These are phyloP conservation scores for Sporothrix mexicana DNA, from an alignment of 2,329 filamentous ascomycete genomes.

Conservation along the genomic window DNA sequence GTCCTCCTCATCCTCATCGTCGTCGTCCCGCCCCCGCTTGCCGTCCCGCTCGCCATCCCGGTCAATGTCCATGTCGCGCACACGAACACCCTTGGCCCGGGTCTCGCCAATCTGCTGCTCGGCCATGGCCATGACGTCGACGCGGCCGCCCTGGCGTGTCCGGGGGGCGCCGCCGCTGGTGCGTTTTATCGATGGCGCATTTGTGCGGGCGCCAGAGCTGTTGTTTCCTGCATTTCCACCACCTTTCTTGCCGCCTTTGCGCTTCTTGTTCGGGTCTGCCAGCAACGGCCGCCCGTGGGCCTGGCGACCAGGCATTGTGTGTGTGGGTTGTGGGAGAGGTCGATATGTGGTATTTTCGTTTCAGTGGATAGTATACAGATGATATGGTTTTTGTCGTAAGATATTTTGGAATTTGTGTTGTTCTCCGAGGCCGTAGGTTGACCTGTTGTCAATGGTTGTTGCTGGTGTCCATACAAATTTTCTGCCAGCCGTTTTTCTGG, in stretches of 20 bases:
- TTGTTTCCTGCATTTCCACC: not conserved
- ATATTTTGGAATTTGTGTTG: not conserved
- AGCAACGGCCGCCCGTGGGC: conserved; percentile 61
- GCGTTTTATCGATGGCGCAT: not conserved
- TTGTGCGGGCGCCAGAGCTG: not conserved
- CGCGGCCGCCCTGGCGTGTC: conserved; percentile 50
- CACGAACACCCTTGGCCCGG: conserved; percentile 44
- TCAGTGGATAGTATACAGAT: not conserved
- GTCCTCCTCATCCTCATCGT: conserved; percentile 58
- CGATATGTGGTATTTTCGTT: not conserved
- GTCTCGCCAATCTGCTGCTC: conserved; percentile 57
- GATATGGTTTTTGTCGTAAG: not conserved
- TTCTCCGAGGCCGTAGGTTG: not conserved
- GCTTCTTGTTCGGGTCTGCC: conserved; percentile 43
- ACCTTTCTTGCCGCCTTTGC: conserved; percentile 44
- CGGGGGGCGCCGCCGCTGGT: conserved; percentile 45
- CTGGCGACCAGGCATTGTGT: conserved; percentile 62
- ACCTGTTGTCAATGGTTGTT: not conserved
- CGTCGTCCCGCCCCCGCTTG: conserved; percentile 54
- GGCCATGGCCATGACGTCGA: conserved; percentile 65
- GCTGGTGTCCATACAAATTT: conserved; percentile 13
- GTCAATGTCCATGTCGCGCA: conserved; percentile 59
- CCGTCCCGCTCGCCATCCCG: conserved; percentile 42
- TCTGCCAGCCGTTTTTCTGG: not conserved
- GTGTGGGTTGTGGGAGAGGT: not conserved